These are phyloP conservation scores for Fusarium protoensiforme DNA, from an alignment of 2,329 filamentous ascomycete genomes.

Conservation along the genomic window DNA sequence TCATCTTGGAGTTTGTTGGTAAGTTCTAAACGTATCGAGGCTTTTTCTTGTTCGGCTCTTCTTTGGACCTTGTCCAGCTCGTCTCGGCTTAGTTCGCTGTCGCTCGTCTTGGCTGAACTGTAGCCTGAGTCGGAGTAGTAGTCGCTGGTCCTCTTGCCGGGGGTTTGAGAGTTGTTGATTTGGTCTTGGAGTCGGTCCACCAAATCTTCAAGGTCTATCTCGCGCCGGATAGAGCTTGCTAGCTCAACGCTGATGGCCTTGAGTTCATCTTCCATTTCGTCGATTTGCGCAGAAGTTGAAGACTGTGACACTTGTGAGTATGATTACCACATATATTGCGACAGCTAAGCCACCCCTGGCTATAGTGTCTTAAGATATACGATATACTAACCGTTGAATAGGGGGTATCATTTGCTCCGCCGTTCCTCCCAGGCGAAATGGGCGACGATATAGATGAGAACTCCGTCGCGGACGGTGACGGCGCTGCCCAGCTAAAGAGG, in stretches of 20 bases:
- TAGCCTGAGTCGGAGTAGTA: slow-evolving; percentile 98
- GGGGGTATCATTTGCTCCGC: slow-evolving; percentile 47
- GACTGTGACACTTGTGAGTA: slow-evolving; percentile 61
- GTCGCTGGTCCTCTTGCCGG: slow-evolving; percentile 86
- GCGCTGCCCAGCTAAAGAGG: slow-evolving; percentile 65
- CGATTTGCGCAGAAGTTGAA: slow-evolving; percentile 66
- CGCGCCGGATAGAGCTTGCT: slow-evolving; percentile 89
- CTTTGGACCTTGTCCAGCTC: slow-evolving; percentile 87
- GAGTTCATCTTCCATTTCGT: slow-evolving; percentile 94
- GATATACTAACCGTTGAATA: slow-evolving; percentile 38
- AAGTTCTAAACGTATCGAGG: slow-evolving; percentile 84
- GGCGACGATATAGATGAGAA: slow-evolving; percentile 67
- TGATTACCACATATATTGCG: slow-evolving; percentile 61
- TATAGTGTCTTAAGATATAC: slow-evolving; percentile 47
- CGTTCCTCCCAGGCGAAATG: slow-evolving; percentile 55
- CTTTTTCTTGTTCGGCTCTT: slow-evolving; percentile 90
- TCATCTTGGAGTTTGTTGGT: slow-evolving; percentile 91
- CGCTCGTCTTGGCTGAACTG: slow-evolving; percentile 82
- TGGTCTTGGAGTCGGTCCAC: slow-evolving; percentile 90
- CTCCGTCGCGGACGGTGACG: slow-evolving; percentile 60
- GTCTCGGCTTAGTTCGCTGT: slow-evolving; percentile 70
- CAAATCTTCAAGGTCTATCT: slow-evolving; percentile 96
- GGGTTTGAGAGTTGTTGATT: slow-evolving; percentile 64
- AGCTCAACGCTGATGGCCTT: slow-evolving; percentile 93
- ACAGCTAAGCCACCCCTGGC: slow-evolving; percentile 51